Evolutionary conservation across 768 basidiomycete genomes (phyloP).

Genomic region (Boletus coccyginus): DNA sequence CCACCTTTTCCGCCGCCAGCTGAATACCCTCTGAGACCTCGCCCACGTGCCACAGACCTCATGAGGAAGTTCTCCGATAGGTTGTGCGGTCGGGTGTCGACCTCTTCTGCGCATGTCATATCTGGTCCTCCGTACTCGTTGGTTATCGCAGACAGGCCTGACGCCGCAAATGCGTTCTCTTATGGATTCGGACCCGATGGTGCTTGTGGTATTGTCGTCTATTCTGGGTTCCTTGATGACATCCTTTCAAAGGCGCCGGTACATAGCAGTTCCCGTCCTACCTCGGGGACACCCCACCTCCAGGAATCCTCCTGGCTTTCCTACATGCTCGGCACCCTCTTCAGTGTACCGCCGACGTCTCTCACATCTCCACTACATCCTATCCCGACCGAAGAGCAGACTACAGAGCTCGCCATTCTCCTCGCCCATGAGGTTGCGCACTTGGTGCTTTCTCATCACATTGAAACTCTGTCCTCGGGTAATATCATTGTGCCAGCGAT

Average conservation of each 20-base stretch:
- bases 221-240: conserved; percentile 89
- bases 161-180: conserved; percentile 86
- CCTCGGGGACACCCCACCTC: conserved; percentile 11
- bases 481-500: conserved; percentile 81
- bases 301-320: conserved; percentile 44
- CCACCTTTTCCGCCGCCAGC: conserved; percentile 78
- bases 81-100: conserved; percentile 42
- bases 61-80: conserved; percentile 57
- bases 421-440: conserved; percentile 94
- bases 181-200: conserved; percentile 94
- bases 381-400: conserved; percentile 76
- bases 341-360: conserved; percentile 30
- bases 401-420: conserved; percentile 83
- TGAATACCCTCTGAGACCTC: conserved; percentile 74
- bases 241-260: conserved; percentile 52
- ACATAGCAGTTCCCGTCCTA: conserved; percentile 26
- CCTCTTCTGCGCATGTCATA: conserved; percentile 51
- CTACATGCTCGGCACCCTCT: conserved; percentile 45
- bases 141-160: conserved; percentile 83
- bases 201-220: conserved; percentile 91
- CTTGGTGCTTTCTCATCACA: conserved; percentile 84
- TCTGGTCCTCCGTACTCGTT: conserved; percentile 88
- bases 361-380: conserved; percentile 39
- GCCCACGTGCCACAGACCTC: conserved; percentile 73
- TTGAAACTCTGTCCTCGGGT: conserved; percentile 85